Base-by-base conservation (phyloP, 495 filamentous ascomycete genomes). In the Podospora pseudopauciseta region DNA sequence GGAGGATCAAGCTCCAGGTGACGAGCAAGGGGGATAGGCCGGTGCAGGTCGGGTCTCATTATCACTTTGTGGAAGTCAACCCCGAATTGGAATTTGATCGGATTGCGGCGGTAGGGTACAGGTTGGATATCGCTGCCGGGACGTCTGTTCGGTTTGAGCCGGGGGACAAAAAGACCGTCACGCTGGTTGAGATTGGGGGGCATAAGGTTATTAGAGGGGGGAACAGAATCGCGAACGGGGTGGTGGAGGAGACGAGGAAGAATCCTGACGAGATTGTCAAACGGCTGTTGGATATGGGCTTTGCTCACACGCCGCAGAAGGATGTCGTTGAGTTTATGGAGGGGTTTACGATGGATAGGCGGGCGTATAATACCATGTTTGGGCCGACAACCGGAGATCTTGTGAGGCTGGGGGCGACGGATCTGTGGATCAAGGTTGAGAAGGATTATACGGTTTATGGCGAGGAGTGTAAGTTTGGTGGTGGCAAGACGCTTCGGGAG, bases 141-240 rank as follows among this genome's bases (percentile, higher is more conserved):
- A 97, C 94, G 1, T 95, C 93, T 18, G 89, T 98, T 39, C 87
- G 95, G 44, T 99, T 99, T 70, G 95, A 99, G 80, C 94, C 95
- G 0, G 95, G 95, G 55, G 94, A 97, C 77, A 88, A 87, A 34
- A 96, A 92, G 83, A 97, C 93, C 11, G 96, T 97, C n/a, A 90
- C 87, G 2, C 81, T 97, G 16, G 94, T 98, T 26, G 90, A 97
- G 78, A 97, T 98, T 76, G 92, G 86, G 49, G 95, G 95, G 1
- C 80, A 89, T 69, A 86, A 87, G 76, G 82, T 92, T n/a, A 96
- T 99, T 69, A 83, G 83, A 15, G 95, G 95, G 30, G 95, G 95
- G 18, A 98, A 97, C 73, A 80, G 76, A 60, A 70, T 98, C 20
- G 94, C 93, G 2, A 83, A 85, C 44, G 96, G 96, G 0, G 76